These are phyloP conservation scores for Neofusicoccum kwambonambiense DNA, from an alignment of 2,329 filamentous ascomycete species.

Conservation along the genomic window DNA sequence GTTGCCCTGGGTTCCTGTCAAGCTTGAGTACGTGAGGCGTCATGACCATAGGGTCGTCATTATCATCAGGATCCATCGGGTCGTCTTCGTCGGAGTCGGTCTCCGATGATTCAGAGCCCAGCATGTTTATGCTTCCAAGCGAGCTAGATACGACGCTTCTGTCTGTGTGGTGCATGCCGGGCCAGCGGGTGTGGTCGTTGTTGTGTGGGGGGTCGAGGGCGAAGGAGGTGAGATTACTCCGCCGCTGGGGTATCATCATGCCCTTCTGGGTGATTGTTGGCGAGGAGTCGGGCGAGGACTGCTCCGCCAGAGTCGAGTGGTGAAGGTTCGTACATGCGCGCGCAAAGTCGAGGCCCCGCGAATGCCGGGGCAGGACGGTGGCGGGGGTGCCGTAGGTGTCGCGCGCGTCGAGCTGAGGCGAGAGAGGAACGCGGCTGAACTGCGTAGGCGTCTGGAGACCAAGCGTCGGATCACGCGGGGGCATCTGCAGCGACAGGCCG, in stretches of 20 bases:
- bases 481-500: conserved; percentile 70
- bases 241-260: conserved; percentile 59
- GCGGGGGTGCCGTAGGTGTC: conserved; percentile 84
- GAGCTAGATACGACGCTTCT: conserved; percentile 64
- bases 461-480: conserved; percentile 47
- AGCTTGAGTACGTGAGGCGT: conserved; percentile 74
- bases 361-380: conserved; percentile 83
- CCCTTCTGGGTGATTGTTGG: conserved; percentile 75
- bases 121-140: conserved; percentile 73
- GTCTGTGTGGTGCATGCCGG: conserved; percentile 57
- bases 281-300: conserved; percentile 84
- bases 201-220: conserved; percentile 63
- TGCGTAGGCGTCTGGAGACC: conserved; percentile 48
- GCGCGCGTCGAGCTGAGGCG: conserved; percentile 80
- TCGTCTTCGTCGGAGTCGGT: conserved; percentile 60
- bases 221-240: conserved; percentile 40
- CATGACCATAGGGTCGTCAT: conserved; percentile 70
- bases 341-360: conserved; percentile 88
- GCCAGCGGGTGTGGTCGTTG: conserved; percentile 60
- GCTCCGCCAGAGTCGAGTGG: conserved; percentile 88
- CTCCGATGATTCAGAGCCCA: conserved; percentile 76
- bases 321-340: conserved; percentile 91
- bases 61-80: conserved; percentile 48
- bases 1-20: conserved; percentile 47
- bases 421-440: conserved; percentile 64